A percentile compares a stretch with the other conserved stretches of the same genome.
phyloP scores from a whole-genome alignment of 208 protist genomes.

The Strigomonas culicis region DNA sequence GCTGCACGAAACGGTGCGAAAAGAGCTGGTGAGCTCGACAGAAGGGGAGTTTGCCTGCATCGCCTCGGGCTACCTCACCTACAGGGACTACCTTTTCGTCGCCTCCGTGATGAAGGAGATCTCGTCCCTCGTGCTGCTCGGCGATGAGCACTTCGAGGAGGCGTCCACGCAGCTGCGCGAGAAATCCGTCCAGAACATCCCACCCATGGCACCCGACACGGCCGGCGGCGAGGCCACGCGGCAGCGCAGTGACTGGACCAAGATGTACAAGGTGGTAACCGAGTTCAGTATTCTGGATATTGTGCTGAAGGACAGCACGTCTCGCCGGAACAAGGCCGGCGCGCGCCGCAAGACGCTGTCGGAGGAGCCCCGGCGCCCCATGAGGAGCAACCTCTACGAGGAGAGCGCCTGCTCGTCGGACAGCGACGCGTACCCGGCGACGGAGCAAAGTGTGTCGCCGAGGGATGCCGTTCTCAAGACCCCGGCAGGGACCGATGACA shows the following conservation, averaged over 20 bases:
- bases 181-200: too few relatives aligned
- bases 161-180: conserved; percentile 9
- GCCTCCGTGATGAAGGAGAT: conserved; percentile 21
- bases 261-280: background rate
- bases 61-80: conserved; percentile 24
- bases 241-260: background rate
- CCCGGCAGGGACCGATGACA: too few relatives aligned
- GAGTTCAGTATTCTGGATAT: background rate
- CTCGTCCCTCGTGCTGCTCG: background rate
- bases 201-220: too few relatives aligned
- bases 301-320: background rate
- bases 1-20: background rate
- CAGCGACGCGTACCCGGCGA: background rate
- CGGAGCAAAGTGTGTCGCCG: background rate
- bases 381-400: too few relatives aligned
- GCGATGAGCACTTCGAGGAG: background rate
- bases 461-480: too few relatives aligned
- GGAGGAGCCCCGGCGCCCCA: too few relatives aligned
- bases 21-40: background rate
- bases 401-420: background rate
- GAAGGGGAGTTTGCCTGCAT: conserved; percentile 30
- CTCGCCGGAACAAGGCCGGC: too few relatives aligned
- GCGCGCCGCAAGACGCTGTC: too few relatives aligned
- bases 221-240: background rate
- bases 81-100: conserved; percentile 23